Conservation (phyloP, 148 eudicot genomes). For the Selenicereus undatus region DNA sequence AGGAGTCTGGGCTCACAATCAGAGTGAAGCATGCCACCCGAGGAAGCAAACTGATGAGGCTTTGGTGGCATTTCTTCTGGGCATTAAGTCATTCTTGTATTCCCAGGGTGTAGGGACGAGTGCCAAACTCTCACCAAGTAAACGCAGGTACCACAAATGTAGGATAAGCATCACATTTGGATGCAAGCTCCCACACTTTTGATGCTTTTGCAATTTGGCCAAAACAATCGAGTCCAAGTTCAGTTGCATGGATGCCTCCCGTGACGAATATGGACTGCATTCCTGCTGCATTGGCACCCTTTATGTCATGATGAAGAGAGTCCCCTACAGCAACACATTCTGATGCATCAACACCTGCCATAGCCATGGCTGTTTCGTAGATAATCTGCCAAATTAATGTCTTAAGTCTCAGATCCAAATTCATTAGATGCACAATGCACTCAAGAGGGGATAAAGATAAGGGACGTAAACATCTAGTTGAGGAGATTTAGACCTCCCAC, state of each 20-base stretch:
- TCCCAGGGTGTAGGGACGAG: background rate
- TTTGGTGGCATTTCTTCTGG: background rate
- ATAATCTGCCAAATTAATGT: slow-evolving; percentile 46
- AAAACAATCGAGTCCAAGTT: slow-evolving; percentile 64
- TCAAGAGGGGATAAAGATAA: background rate
- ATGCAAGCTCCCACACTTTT: slow-evolving; percentile 57
- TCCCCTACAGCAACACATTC: slow-evolving; percentile 94
- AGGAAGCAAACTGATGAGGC: background rate
- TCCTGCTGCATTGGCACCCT: slow-evolving; percentile 80
- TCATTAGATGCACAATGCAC: background rate
- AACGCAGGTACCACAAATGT: slow-evolving; percentile 69
- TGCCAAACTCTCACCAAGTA: slow-evolving; percentile 43
- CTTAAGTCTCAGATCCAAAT: background rate
- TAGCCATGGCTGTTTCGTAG: slow-evolving; percentile 69
- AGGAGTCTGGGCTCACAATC: background rate
- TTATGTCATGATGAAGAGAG: slow-evolving; percentile 89
- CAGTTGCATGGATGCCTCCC: slow-evolving; percentile 80
- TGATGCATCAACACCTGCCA: slow-evolving; percentile 66
- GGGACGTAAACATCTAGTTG: background rate
- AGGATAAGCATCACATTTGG: slow-evolving; percentile 54
- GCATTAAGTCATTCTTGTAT: background rate
- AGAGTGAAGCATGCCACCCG: background rate
- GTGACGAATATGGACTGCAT: slow-evolving; percentile 63
- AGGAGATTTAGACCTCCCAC: background rate
- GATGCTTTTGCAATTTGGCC: slow-evolving; percentile 55